These are phyloP conservation scores for Cenchrus purpureus DNA, from an alignment of 176 grass and related monocot genomes.

Conservation along the genomic window DNA sequence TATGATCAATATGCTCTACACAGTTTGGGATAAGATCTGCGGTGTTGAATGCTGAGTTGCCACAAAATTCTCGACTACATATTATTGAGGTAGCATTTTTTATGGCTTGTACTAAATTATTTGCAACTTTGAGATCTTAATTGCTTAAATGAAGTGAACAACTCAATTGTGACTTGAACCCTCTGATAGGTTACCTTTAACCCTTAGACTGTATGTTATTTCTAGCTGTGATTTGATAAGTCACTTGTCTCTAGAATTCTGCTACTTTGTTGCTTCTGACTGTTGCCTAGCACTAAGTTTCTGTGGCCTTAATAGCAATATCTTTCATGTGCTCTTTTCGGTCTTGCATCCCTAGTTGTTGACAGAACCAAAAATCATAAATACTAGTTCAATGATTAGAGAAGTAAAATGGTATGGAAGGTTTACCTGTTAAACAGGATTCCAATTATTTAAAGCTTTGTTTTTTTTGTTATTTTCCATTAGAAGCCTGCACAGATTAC, in stretches of 20 bases:
- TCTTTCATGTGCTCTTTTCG: background rate
- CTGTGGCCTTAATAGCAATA: background rate
- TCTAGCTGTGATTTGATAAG: background rate
- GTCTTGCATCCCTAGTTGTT: background rate
- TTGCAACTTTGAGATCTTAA: background rate
- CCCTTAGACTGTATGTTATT: background rate
- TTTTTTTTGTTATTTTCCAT: background rate
- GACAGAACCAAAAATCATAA: background rate
- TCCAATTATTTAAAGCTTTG: slow-evolving; percentile 4
- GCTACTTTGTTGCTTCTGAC: slow-evolving; percentile 16
- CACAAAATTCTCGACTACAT: slow-evolving; percentile 99
- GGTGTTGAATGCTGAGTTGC: slow-evolving; percentile 93
- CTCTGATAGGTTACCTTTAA: background rate
- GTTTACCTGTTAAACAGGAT: slow-evolving; percentile 17
- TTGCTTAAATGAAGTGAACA: background rate
- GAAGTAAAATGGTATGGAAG: slow-evolving; percentile 22
- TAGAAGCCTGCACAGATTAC: slow-evolving; percentile 18
- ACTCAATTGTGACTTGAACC: background rate
- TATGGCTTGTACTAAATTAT: slow-evolving; percentile 23
- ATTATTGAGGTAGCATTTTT: slow-evolving; percentile 78
- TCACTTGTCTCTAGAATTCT: slow-evolving; percentile 20
- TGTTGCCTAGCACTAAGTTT: background rate
- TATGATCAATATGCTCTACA: slow-evolving; percentile 11
- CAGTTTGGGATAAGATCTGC: slow-evolving; percentile 95
- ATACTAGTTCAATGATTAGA: background rate